Evolutionary conservation across 805 yeast species (phyloP), one percentile per base, ranked within the genome.

Genomic region (Lipomyces orientalis): DNA sequence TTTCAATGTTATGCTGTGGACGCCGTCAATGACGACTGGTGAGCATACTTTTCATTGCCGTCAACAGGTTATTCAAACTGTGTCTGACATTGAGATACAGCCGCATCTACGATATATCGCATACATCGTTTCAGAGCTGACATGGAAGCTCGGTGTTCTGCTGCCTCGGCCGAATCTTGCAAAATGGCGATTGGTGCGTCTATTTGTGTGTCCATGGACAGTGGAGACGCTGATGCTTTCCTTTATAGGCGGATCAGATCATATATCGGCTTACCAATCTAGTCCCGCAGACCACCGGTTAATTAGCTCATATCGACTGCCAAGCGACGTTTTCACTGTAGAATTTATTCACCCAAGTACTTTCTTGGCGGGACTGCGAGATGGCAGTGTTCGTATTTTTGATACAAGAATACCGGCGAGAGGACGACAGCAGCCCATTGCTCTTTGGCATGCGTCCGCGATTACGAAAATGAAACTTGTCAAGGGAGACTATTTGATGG

Each of bases 381-480:
- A 64, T 60, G 73, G 64, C 14, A 52, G 35, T 43, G 67, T 63
- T 31, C 55, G 54, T n/a, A 37, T 65, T 2, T 60, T 65, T 39
- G 74, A 72, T 54, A 54, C 64, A 33, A 61, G 69, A 33, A 52
- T 55, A 10, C 65, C 68, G 12, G 61, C 57, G 19, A 58, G 31
- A 35, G 52, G 61, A 9, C 59, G 37, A 14, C 60, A 56, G 60
- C 63, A 33, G 59, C 63, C 64, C 37, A 46, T 64, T 19, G 25
- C 64, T 34, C 52, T 62, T 25, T 34, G 61, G n/a, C 72, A 66
- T 54, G 63, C 69, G 35, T 59, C 73, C n/a, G 64, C 75, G 2
- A 71, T 74, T 9, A 71, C 76, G 10, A 70, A 74, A 56, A 55
- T 71, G 66, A 69, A 66, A 51, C 46, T 62, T 9, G 54, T 72